Evolutionary conservation across 805 yeast species (phyloP), one percentile per base, ranked within the genome.

Genomic region (Yamadazyma sp.): DNA sequence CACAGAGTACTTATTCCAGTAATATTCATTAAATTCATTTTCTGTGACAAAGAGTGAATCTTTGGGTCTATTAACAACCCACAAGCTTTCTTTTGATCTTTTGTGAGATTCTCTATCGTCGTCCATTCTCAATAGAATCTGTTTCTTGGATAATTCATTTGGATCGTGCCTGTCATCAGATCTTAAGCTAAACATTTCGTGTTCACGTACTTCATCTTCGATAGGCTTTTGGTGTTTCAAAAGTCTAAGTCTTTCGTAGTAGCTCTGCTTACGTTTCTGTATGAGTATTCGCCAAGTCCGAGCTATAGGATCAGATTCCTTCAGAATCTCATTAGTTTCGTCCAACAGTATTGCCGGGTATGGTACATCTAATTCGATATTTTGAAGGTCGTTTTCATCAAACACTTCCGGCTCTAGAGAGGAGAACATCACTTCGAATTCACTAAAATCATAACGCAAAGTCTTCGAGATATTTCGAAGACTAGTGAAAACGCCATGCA

Each of bases 21-120:
- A 82, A 75, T 63, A 53, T 21, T 57, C 51, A n/a, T 58, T 38
- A 38, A 45, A 63, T 48, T 53, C 71, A 28, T 54, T 65, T 48
- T 61, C 75, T 4, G 61, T 68, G 43, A 60, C 70, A 22, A 44
- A 50, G 31, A 37, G 55, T 4, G 59, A 35, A 1, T 59, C 68
- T 10, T 58, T 57, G 1, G 72, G 67, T 41, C 85, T 60, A 21
- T 69, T 71, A 1, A 83, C 78, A 7, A 80, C 73, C 95, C 96
- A 88, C 15, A 80, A 67, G 8, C 73, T 77, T 52, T 91, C 97
- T 49, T 90, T 88, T 10, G 84, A 75, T 46, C 85, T 73, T 55
- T 91, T 91, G 53, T 87, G 89, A 30, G 95, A 69, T 56, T 91
- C 99, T 48, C 99, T 69, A 56, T 91, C 98, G 45, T 83, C 90